These are phyloP conservation scores for Goffeauzyma gilvescens DNA, from an alignment of 768 basidiomycete genomes.

Conservation along the genomic window DNA sequence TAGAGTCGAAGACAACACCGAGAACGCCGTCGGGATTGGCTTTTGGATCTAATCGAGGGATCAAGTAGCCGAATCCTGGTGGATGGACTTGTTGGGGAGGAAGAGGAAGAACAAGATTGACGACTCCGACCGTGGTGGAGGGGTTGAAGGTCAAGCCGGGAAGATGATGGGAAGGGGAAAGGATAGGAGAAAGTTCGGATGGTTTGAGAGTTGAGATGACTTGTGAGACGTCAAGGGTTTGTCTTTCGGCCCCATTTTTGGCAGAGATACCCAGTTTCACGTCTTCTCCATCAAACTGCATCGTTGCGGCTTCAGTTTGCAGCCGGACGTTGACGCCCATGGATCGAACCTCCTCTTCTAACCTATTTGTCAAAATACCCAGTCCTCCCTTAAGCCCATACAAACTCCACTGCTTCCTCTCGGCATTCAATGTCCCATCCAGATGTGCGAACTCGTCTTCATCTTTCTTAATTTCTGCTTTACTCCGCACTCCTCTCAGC, in stretches of 20 bases:
- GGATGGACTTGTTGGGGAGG: conserved; percentile 45
- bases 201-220: conserved; percentile 55
- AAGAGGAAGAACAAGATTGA: conserved; percentile 63
- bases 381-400: conserved; percentile 69
- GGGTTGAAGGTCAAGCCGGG: conserved; percentile 56
- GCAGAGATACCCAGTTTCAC: not conserved
- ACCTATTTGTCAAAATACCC: conserved; percentile 43
- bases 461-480: conserved; percentile 37
- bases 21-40: conserved; percentile 38
- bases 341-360: conserved; percentile 38
- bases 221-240: conserved; percentile 32
- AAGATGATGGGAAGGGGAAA: conserved; percentile 31
- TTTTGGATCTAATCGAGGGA: conserved; percentile 42
- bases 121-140: conserved; percentile 61
- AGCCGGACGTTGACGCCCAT: conserved; percentile 45
- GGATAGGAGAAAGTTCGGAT: conserved; percentile 41
- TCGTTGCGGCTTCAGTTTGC: conserved; percentile 14
- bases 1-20: conserved; percentile 80
- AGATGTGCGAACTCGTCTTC: conserved; percentile 47
- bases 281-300: not conserved
- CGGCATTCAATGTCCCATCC: conserved; percentile 48
- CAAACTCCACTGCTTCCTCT: conserved; percentile 56
- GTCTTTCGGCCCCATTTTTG: not conserved
- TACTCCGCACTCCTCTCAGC: too few relatives aligned
- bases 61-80: conserved; percentile 79